phyloP scores from a whole-genome alignment of 2,329 filamentous ascomycete species.

The Fusarium sp. region DNA sequence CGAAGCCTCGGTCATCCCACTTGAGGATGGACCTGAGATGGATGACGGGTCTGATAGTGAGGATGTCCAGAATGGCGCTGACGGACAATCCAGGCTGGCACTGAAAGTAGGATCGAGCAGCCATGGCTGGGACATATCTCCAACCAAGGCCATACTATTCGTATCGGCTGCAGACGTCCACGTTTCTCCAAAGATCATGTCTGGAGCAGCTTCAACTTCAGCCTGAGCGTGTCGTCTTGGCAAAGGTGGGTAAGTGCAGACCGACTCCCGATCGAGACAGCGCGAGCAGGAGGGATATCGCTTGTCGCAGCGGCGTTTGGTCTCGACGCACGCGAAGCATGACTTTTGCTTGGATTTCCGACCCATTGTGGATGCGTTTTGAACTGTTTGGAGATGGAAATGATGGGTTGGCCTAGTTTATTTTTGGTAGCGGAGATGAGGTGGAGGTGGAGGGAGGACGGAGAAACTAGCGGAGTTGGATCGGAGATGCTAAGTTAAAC shows the following conservation, averaged over 20 bases:
- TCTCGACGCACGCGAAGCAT: constrained; percentile 2
- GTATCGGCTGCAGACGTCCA: background rate
- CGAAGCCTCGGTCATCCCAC: accelerated
- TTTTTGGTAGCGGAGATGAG: constrained; percentile 1
- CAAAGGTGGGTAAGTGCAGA: background rate
- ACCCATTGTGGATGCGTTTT: background rate
- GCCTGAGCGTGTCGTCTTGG: background rate
- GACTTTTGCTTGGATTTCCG: background rate
- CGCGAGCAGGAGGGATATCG: background rate
- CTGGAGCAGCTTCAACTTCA: background rate
- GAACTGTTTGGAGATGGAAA: accelerated
- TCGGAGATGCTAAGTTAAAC: background rate
- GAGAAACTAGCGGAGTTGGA: background rate
- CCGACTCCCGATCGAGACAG: background rate
- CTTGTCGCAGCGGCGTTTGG: constrained; percentile 2
- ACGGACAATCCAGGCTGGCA: background rate
- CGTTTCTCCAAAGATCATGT: accelerated
- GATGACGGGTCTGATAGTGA: background rate
- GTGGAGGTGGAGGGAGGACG: background rate
- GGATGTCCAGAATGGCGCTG: background rate
- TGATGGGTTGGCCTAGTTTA: accelerated
- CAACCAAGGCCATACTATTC: accelerated
- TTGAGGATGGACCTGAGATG: background rate
- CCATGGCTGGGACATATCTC: background rate
- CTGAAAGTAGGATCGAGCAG: background rate